Evolutionary conservation across 805 yeast genomes (phyloP).

Genomic region (Nadsonia fulvescens): DNA sequence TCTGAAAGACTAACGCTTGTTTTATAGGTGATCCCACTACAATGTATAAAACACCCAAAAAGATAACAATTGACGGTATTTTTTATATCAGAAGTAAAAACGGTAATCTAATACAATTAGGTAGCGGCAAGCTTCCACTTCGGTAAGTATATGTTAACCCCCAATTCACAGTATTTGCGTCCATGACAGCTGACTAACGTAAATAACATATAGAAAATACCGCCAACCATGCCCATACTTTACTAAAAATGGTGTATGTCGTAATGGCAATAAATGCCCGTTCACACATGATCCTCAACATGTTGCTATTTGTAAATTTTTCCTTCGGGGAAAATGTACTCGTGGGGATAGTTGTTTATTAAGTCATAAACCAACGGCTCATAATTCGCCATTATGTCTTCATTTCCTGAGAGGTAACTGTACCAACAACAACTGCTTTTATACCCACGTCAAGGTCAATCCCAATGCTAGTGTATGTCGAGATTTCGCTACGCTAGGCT

Average conservation of each 20-base stretch:
- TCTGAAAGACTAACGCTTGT: too few relatives aligned
- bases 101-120: constrained; percentile 9
- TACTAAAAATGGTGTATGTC: constrained; percentile 45
- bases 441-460: constrained; percentile 27
- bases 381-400: constrained; percentile 42
- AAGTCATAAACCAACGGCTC: constrained; percentile 39
- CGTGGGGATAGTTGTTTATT: constrained; percentile 31
- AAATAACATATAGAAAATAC: too few relatives aligned
- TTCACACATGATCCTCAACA: constrained; percentile 34
- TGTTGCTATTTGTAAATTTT: constrained; percentile 37
- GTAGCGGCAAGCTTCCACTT: too few relatives aligned
- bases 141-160: too few relatives aligned
- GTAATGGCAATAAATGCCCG: constrained; percentile 31
- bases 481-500: constrained; percentile 50
- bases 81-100: constrained; percentile 12
- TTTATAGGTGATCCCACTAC: too few relatives aligned
- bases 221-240: too few relatives aligned
- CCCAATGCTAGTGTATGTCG: constrained; percentile 36
- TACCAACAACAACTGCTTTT: constrained; percentile 31
- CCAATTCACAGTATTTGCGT: too few relatives aligned
- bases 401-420: constrained; percentile 32
- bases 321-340: constrained; percentile 29
- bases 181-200: too few relatives aligned
- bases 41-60: constrained; percentile 13
- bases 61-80: constrained; percentile 12